Base-by-base conservation (phyloP, 306 rosid genomes). In the Prunus mongolica region DNA sequence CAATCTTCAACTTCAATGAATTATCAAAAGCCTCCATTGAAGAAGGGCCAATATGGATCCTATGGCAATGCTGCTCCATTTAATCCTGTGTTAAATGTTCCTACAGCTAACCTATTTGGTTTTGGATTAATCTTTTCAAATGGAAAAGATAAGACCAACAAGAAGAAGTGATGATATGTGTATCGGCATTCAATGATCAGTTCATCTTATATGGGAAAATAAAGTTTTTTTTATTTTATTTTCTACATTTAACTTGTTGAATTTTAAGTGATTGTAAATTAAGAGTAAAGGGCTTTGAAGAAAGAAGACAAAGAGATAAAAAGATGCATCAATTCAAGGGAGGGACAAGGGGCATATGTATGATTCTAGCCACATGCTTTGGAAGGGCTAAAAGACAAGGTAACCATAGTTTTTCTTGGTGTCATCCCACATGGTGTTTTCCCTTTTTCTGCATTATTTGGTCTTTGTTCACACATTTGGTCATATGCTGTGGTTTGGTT, bases 41-140 rank as follows among this genome's bases (percentile, higher is more conserved):
- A 91, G 85, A 91, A 86, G 82, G 65, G 75, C 56, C 88, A 62
- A 62, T 62, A 86, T 32, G 89, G 93, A 28, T 64, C 87, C 34
- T 78, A 88, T 76, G 84, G 79, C 49, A 84, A 84, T 74, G 87
- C 84, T 65, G 72, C 78, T 78, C 61, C 84, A 78, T 83, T 88
- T 66, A 91, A 74, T 87, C 97, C 90, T 66, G 79, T 91, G 70
- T 76, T 93, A 52, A 93, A 91, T 78, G 91, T 93, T 80, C 91
- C 89, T 80, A 76, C 93, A 14, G 86, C 86, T 30, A 88, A 75
- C 72, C 73, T 93, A 19, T 89, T 91, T 71, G 93, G 97, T 62
- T 77, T 93, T n/a, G 89, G 91, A 12, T 89, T 91, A 71, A 86
- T 93, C 77, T 91, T 93, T 86, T 87, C 93, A 73, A 86, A 67